Conservation (phyloP, 345 rosid genomes). For the Mallotus nudiflorus region DNA sequence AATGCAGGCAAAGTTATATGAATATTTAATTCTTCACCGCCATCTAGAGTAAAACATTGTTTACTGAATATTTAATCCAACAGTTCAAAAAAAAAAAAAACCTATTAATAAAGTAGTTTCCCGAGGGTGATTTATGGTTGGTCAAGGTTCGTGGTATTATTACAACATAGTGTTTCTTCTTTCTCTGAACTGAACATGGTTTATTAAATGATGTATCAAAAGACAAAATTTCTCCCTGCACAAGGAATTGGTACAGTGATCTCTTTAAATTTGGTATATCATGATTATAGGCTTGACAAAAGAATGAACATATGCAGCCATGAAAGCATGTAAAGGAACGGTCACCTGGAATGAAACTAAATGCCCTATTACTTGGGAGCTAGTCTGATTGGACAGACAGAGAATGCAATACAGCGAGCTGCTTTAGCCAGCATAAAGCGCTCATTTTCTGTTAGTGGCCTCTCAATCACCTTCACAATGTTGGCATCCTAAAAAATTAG, state of each 20-base stretch:
- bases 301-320: neutral
- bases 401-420: slow-evolving; percentile 87
- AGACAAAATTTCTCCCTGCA: neutral
- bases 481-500: slow-evolving; percentile 62
- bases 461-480: slow-evolving; percentile 81
- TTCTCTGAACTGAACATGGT: neutral
- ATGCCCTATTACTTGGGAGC: slow-evolving; percentile 54
- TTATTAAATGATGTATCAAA: neutral
- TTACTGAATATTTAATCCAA: too few relatives aligned
- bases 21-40: neutral
- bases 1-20: neutral
- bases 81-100: too few relatives aligned
- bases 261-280: neutral
- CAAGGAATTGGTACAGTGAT: slow-evolving; percentile 7
- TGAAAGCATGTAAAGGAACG: neutral
- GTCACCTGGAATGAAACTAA: neutral
- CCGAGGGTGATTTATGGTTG: neutral
- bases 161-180: neutral
- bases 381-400: slow-evolving; percentile 75
- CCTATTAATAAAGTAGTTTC: neutral
- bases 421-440: slow-evolving; percentile 90
- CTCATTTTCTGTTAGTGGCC: slow-evolving; percentile 82
- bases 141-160: neutral
- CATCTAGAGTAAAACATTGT: neutral
- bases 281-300: neutral